phyloP scores from a whole-genome alignment of 169 alveolate species.

The Cryptosporidium sp. region DNA sequence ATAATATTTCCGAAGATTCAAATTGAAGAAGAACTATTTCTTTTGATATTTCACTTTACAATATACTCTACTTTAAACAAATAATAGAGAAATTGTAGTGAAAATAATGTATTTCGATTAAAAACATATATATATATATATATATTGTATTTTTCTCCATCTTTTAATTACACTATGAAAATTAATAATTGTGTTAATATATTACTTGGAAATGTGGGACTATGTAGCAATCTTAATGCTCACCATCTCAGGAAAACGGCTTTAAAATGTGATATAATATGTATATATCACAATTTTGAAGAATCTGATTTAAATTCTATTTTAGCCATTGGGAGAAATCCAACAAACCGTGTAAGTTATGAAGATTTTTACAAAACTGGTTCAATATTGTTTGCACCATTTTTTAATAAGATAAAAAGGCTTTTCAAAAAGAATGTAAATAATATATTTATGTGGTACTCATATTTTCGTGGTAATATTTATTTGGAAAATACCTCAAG shows the following conservation, averaged over 20 bases:
- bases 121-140: neutral
- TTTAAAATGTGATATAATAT: slow-evolving; percentile 28
- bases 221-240: neutral
- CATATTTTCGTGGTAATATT: slow-evolving; percentile 17
- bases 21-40: neutral
- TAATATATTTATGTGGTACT: slow-evolving; percentile 4
- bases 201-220: slow-evolving; percentile 9
- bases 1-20: neutral
- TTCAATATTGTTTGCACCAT: neutral
- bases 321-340: neutral
- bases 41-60: neutral
- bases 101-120: neutral
- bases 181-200: slow-evolving; percentile 20
- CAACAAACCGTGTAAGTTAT: neutral
- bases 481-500: slow-evolving; percentile 22
- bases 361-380: neutral
- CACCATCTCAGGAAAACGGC: slow-evolving; percentile 2
- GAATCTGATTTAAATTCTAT: slow-evolving; percentile 4
- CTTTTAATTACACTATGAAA: neutral
- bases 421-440: neutral
- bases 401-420: slow-evolving; percentile 17
- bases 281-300: slow-evolving; percentile 18
- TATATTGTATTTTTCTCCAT: neutral
- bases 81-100: neutral
- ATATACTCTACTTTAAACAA: neutral